Conservation (phyloP, 2,329 filamentous ascomycete species). For the Aureobasidium sp. region DNA sequence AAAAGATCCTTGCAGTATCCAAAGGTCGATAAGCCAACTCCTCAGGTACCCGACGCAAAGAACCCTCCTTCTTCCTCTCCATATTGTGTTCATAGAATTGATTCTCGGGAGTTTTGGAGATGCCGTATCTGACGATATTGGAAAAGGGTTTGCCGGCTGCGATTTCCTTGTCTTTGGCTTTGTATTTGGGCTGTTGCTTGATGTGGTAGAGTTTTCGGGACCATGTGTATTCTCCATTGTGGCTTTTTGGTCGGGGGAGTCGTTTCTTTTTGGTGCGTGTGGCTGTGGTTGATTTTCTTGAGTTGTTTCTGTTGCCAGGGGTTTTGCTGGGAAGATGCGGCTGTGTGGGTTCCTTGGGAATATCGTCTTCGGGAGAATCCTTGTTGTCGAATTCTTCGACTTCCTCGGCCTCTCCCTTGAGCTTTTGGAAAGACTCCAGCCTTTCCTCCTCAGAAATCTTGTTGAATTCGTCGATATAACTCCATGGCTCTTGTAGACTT, state of each 20-base stretch:
- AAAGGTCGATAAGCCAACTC: not conserved
- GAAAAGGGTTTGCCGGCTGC: not conserved
- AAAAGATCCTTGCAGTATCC: not conserved
- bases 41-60: not conserved
- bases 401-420: not conserved
- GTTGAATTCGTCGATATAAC: not conserved
- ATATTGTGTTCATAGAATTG: not conserved
- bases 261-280: not conserved
- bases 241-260: not conserved
- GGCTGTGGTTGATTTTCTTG: not conserved
- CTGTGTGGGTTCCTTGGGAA: not conserved
- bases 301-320: not conserved
- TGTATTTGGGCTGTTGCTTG: not conserved
- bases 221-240: not conserved
- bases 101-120: not conserved
- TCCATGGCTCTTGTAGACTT: not conserved
- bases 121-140: not conserved
- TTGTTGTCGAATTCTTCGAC: not conserved
- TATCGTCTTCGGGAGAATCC: not conserved
- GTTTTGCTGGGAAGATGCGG: not conserved
- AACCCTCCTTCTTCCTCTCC: not conserved
- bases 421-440: not conserved
- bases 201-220: not conserved
- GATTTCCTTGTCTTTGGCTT: not conserved
- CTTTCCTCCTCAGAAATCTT: not conserved